Percentiles rank a stretch among this genome's conserved stretches.
Conservation (phyloP, 1,284 basidiomycete genomes). For the Rhodotorula glutinis region DNA sequence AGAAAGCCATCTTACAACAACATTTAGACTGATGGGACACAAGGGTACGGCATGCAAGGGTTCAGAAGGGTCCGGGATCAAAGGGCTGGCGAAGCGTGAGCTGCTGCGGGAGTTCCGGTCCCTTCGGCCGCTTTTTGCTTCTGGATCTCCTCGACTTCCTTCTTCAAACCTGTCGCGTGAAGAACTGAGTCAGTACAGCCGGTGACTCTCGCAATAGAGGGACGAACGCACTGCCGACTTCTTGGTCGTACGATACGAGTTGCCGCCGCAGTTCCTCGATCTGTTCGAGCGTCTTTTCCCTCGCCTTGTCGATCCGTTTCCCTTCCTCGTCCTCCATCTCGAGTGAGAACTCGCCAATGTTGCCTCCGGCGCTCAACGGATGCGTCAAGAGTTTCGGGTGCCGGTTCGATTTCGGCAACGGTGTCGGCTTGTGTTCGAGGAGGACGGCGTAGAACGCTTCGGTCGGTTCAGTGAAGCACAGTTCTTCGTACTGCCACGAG, state of each 20-base stretch:
- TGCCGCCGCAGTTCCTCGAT: constrained; percentile 46
- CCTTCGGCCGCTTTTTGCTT: constrained; percentile 5
- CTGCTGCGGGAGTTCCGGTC: neutral
- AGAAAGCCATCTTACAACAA: neutral
- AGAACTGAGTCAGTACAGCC: neutral
- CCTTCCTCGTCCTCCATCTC: constrained; percentile 83
- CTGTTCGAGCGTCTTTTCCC: constrained; percentile 58
- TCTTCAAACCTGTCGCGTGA: constrained; percentile 18
- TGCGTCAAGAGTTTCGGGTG: constrained; percentile 17
- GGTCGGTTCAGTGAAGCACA: constrained; percentile 93
- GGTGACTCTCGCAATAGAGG: neutral
- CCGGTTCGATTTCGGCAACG: constrained; percentile 58
- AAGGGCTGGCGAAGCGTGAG: neutral
- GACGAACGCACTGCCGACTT: constrained; percentile 33
- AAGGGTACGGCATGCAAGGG: neutral
- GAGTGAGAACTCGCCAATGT: constrained; percentile 63
- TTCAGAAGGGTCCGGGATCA: neutral
- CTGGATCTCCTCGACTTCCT: constrained; percentile 34
- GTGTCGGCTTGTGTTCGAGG: constrained; percentile 75
- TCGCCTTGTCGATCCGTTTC: constrained; percentile 72
- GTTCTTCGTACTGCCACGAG: constrained; percentile 98
- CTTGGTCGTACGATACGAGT: constrained; percentile 46
- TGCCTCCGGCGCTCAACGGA: constrained; percentile 31
- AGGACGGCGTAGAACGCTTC: constrained; percentile 82
- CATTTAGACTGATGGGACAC: neutral